phyloP scores from a whole-genome alignment of 2,329 filamentous ascomycete genomes.

The Hypoxylon rubiginosum region DNA sequence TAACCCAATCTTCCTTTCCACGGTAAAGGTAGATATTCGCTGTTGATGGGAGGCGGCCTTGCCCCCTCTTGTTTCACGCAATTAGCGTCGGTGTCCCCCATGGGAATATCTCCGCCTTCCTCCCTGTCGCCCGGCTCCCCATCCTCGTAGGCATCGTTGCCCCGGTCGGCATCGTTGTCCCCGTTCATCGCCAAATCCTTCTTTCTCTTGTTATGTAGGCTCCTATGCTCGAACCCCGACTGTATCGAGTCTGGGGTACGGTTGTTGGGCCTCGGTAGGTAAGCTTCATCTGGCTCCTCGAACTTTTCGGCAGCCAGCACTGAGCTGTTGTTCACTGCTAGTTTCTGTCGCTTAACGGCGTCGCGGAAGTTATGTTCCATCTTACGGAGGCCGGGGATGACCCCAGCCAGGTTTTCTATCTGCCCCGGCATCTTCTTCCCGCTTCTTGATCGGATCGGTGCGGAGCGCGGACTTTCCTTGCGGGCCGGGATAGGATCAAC shows the following conservation, averaged over 20 bases:
- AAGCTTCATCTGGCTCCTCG: slow-evolving; percentile 54
- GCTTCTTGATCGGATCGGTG: slow-evolving; percentile 2
- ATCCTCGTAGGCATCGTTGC: slow-evolving; percentile 13
- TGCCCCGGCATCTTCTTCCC: slow-evolving; percentile 44
- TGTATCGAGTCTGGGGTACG: slow-evolving; percentile 22
- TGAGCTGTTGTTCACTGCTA: slow-evolving; percentile 60
- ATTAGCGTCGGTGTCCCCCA: slow-evolving; percentile 42
- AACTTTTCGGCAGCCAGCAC: slow-evolving; percentile 41
- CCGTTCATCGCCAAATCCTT: slow-evolving; percentile 4
- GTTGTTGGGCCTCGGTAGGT: slow-evolving; percentile 39
- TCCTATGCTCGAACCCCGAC: slow-evolving; percentile 9
- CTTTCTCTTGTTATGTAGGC: slow-evolving; percentile 6
- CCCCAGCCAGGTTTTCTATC: slow-evolving; percentile 53
- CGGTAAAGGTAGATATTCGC: slow-evolving; percentile 83
- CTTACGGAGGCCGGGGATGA: slow-evolving; percentile 55
- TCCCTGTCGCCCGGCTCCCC: slow-evolving; percentile 26
- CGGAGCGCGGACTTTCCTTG: background rate
- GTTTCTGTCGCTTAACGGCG: slow-evolving; percentile 61
- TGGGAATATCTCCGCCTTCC: slow-evolving; percentile 23
- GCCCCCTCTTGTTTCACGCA: slow-evolving; percentile 53
- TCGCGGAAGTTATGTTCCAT: slow-evolving; percentile 64
- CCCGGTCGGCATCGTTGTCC: background rate
- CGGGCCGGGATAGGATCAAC: background rate
- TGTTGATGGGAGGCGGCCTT: slow-evolving; percentile 83
- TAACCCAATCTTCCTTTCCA: slow-evolving; percentile 94